Conservation (phyloP, 1,139 yeast species). For the Candida sp. region DNA sequence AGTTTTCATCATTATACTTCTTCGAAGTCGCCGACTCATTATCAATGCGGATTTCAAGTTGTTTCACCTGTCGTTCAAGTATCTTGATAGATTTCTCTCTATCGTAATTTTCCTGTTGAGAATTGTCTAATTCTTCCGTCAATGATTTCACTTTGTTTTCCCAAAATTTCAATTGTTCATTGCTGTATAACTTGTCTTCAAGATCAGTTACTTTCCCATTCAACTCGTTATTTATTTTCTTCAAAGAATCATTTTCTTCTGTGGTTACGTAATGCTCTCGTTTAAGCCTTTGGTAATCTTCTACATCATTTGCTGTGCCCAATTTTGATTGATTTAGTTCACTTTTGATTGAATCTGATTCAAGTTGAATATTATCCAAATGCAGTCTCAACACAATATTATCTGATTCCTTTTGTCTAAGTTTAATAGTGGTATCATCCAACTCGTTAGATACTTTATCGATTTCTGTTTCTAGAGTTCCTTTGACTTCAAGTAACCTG, state of each 20-base stretch:
- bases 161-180: conserved; percentile 46
- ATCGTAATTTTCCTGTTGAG: conserved; percentile 28
- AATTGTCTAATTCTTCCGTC: conserved; percentile 25
- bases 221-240: conserved; percentile 34
- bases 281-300: conserved; percentile 36
- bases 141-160: conserved; percentile 35
- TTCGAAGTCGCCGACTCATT: conserved; percentile 37
- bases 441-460: conserved; percentile 40
- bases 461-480: conserved; percentile 44
- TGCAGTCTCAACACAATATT: conserved; percentile 32
- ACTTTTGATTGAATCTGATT: conserved; percentile 27
- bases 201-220: conserved; percentile 27
- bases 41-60: conserved; percentile 33
- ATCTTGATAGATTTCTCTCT: conserved; percentile 27
- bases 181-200: conserved; percentile 42
- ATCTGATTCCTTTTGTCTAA: conserved; percentile 28
- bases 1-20: conserved; percentile 46
- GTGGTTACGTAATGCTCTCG: conserved; percentile 35
- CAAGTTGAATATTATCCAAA: conserved; percentile 31
- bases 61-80: conserved; percentile 31
- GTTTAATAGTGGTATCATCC: conserved; percentile 37
- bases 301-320: conserved; percentile 26
- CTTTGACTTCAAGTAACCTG: conserved; percentile 44
- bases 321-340: conserved; percentile 35
- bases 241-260: conserved; percentile 43